Percentiles rank a stretch among this genome's conserved stretches.
Conservation (phyloP, 31 red algal species). For the Asparagopsis taxiformis region DNA sequence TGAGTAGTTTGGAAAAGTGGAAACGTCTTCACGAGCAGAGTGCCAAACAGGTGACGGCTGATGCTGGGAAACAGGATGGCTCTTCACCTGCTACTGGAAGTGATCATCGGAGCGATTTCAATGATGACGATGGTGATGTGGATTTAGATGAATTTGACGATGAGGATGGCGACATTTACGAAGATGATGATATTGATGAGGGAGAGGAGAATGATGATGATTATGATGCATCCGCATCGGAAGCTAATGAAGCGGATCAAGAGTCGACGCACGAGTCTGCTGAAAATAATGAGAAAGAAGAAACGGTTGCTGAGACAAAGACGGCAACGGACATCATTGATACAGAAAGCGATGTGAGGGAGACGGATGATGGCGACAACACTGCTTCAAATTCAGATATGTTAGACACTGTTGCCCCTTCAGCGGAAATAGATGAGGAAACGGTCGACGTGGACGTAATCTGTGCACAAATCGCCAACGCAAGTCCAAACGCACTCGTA, state of each 20-base stretch:
- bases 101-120: not conserved
- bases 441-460: constrained; percentile 41
- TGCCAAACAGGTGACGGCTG: not conserved
- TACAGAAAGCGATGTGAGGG: too few relatives aligned
- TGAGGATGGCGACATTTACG: constrained; percentile 20
- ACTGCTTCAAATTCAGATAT: too few relatives aligned
- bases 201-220: not conserved
- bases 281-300: too few relatives aligned
- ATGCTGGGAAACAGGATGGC: not conserved
- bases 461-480: constrained; percentile 31
- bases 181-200: constrained; percentile 12
- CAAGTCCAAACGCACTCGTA: constrained; percentile 27
- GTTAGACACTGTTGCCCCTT: not conserved
- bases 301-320: too few relatives aligned
- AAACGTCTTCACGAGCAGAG: constrained; percentile 9
- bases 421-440: not conserved
- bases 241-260: not conserved
- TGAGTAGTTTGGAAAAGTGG: constrained; percentile 1
- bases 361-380: too few relatives aligned
- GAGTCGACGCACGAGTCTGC: not conserved
- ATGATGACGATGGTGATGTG: constrained; percentile 10
- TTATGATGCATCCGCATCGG: not conserved
- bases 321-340: too few relatives aligned
- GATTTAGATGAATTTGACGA: not conserved
- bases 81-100: too few relatives aligned